Base-by-base conservation (phyloP, 108 stramenopile genomes). In the Heterococcus sp. region DNA sequence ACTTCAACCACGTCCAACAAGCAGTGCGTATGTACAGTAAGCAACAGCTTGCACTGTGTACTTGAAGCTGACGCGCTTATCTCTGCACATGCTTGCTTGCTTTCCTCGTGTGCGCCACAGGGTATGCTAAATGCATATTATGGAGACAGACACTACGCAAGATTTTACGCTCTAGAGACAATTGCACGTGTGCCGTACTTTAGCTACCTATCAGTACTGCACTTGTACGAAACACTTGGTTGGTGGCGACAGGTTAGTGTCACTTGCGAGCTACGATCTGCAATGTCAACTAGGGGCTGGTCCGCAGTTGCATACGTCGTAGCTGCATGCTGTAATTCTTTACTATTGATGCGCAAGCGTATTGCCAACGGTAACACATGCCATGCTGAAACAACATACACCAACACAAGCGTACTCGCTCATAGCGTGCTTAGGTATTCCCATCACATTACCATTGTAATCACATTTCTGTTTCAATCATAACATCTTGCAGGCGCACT, bases 141-240 rank as follows among this genome's bases (percentile, higher is more conserved):
- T 69, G 83, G 84, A 8, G 58, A 87, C 35, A 80, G 86, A 34
- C 65, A 69, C 11, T 84, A 73, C 38, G 74, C 87, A 8, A 87
- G 96, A 72, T 97, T 97, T 74, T 94, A 91, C 65, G 92, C 90
- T 32, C 75, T 97, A 28, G 96, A 97, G 83, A 97, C 94, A 0
- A 91, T 97, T 28, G 96, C 96, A 4, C 86, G 96, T 3, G 89
- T 96, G 2, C 96, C 96, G 1, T 97, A 97, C 90, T 97, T 97
- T 84, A 88, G 93, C 68, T 95, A 95, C 85, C 89, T 93, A 38
- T 90, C 91, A 37, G 93, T 94, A 88, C 87, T 95, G 0, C 95
- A 95, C 74, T 76, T 95, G 0, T 95, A 95, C 74, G 95, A 95
- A 73, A 92, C 92, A 8, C 75, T 95, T 11, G 94, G 95, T 0